Conservation (phyloP, 106 monocot species). For the Apostasia ramifera region DNA sequence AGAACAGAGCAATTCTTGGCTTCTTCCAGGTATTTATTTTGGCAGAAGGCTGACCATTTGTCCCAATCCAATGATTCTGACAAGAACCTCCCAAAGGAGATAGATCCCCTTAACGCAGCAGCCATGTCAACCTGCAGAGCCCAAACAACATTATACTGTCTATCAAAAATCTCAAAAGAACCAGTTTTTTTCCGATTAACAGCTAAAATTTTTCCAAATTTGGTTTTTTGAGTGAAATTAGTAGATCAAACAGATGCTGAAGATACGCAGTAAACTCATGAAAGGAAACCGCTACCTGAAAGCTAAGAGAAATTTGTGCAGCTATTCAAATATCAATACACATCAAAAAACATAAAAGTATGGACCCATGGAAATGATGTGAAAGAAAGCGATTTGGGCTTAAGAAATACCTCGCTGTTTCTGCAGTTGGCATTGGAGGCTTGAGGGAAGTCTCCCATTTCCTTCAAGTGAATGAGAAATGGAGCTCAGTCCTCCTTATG, state of each 20-base stretch:
- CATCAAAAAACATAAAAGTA: no score
- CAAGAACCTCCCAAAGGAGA: slow-evolving; percentile 73
- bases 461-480: not conserved
- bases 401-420: no score
- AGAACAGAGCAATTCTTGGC: slow-evolving; percentile 43
- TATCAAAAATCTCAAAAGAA: not conserved
- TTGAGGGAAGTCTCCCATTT: no score
- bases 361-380: no score
- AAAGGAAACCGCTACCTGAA: not conserved
- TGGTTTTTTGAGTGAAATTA: not conserved
- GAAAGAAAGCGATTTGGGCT: no score
- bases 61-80: slow-evolving; percentile 83
- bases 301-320: not conserved
- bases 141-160: not conserved
- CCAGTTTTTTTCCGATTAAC: not conserved
- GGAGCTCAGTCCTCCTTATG: not conserved
- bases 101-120: slow-evolving; percentile 45
- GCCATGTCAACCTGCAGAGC: slow-evolving; percentile 3
- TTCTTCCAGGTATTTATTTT: slow-evolving; percentile 71
- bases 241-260: not conserved
- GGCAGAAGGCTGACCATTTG: slow-evolving; percentile 67
- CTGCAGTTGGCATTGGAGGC: no score
- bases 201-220: not conserved
- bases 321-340: not conserved
- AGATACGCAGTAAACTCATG: not conserved